Evolutionary conservation across 2,329 filamentous ascomycete genomes (phyloP).

Genomic region (Ophiostoma tasmaniense): DNA sequence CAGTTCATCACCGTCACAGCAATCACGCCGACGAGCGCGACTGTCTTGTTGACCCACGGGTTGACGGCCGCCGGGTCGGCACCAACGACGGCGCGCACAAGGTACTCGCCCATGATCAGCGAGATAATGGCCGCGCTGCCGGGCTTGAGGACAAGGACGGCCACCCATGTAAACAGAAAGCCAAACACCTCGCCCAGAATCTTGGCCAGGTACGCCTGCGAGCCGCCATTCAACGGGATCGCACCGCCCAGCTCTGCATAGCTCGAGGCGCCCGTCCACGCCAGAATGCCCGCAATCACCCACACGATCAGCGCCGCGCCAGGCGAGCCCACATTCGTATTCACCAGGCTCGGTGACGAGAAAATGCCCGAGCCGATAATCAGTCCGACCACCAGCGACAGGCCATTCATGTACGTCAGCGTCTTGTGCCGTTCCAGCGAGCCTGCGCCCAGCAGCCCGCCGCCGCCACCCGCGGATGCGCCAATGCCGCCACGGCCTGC

Average conservation of each 20-base stretch:
- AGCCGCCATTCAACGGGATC: slow-evolving; percentile 88
- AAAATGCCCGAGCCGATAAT: slow-evolving; percentile 76
- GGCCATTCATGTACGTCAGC: slow-evolving; percentile 84
- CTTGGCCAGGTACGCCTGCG: slow-evolving; percentile 89
- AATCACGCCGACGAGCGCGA: slow-evolving; percentile 68
- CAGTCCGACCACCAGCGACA: slow-evolving; percentile 82
- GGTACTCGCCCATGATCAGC: slow-evolving; percentile 96
- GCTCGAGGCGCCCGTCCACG: slow-evolving; percentile 55
- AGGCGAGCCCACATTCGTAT: slow-evolving; percentile 54
- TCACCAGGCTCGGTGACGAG: slow-evolving; percentile 54
- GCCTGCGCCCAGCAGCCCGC: slow-evolving; percentile 58
- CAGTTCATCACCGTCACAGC: slow-evolving; percentile 80
- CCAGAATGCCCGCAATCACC: slow-evolving; percentile 52
- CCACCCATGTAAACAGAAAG: slow-evolving; percentile 94
- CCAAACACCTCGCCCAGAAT: slow-evolving; percentile 91
- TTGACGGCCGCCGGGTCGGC: slow-evolving; percentile 68
- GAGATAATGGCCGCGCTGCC: slow-evolving; percentile 89
- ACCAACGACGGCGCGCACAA: slow-evolving; percentile 79
- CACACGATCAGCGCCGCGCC: slow-evolving; percentile 50
- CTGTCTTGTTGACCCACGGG: slow-evolving; percentile 82
- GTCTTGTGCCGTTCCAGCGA: slow-evolving; percentile 93
- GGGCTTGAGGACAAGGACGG: slow-evolving; percentile 87
- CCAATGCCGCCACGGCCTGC: slow-evolving; percentile 53
- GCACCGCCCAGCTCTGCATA: slow-evolving; percentile 87
- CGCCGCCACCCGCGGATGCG: slow-evolving; percentile 43